Conservation (phyloP, 192 early-diverging fungal genomes). For the Entomortierella lignicola region DNA sequence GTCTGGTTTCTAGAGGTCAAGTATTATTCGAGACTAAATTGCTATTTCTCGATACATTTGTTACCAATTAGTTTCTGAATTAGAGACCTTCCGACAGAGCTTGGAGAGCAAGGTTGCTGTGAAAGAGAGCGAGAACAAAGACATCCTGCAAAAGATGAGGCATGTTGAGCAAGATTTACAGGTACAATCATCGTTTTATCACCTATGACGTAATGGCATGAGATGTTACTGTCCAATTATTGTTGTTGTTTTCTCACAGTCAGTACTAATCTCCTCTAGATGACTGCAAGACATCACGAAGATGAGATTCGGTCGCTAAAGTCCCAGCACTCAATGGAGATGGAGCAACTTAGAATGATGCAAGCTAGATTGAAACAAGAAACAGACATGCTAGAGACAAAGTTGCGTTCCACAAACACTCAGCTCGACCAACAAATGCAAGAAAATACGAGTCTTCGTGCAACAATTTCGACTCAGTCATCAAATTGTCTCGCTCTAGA, state of each 20-base stretch:
- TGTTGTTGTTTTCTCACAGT: neutral
- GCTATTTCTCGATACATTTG: neutral
- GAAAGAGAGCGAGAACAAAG: slow-evolving; percentile 74
- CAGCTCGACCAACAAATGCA: slow-evolving; percentile 46
- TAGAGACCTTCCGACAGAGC: slow-evolving; percentile 58
- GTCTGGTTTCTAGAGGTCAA: neutral
- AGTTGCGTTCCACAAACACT: slow-evolving; percentile 36
- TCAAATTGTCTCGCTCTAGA: slow-evolving; percentile 58
- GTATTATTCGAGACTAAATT: neutral
- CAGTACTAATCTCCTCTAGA: slow-evolving; percentile 16
- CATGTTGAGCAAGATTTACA: slow-evolving; percentile 54
- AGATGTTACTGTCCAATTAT: neutral
- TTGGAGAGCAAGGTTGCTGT: slow-evolving; percentile 65
- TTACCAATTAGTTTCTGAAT: slow-evolving; percentile 23
- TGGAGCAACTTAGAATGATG: slow-evolving; percentile 45
- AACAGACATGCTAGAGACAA: slow-evolving; percentile 32
- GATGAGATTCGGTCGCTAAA: slow-evolving; percentile 36
- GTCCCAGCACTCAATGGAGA: slow-evolving; percentile 39
- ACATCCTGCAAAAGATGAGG: slow-evolving; percentile 50
- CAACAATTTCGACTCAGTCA: slow-evolving; percentile 63
- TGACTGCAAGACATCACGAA: slow-evolving; percentile 51
- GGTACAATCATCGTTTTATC: too few species aligned
- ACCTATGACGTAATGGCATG: neutral
- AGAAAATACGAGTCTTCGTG: slow-evolving; percentile 56
- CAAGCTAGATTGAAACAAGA: slow-evolving; percentile 53